Base-by-base conservation (phyloP, 2,329 filamentous ascomycete genomes). In the Colletotrichum sp. region DNA sequence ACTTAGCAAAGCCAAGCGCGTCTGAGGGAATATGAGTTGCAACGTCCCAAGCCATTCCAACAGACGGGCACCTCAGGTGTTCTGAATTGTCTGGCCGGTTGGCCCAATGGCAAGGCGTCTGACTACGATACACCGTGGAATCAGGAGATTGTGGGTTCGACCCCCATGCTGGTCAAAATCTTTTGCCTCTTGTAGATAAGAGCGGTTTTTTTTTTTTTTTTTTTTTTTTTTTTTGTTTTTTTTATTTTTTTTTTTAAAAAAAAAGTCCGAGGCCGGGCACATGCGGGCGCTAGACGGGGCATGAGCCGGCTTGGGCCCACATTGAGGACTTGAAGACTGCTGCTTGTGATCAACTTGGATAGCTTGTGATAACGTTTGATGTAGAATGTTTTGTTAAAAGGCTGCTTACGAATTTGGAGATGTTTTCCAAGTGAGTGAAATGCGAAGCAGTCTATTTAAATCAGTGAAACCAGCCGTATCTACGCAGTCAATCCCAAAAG, bases 21-120 rank as follows among this genome's bases (percentile, higher is more conserved):
- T 7, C 5, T 5, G 0, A 4, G 55, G 8, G 13, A 5, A 16
- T 58, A 58, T 58, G 2, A 10, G 4, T 9, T 3, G 2, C 25
- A 7, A 5, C 3, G 25, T 28, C 6, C 6, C 1, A 0, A 0
- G 0, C 4, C 0, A 5, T 15, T 1, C 28, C 28, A 15, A 52
- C 64, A 60, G 73, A 68, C 58, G 73, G 28, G 10, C 70, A 61
- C 25, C 43, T 4, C 0, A 65, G 64, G n/a, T 68, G 34, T 27
- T 73, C 56, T 39, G 8, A 32, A 43, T 39, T 75, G 64, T 75
- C 70, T 69, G 74, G 74, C 74, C 74, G 74, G 74, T 75, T 85
- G 82, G 82, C 81, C 82, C 81, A 84, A 84, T 85, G 84, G 80
- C 83, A 86, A 85, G 84, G 83, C 84, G 84, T 85, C 83, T 85